Base-by-base conservation (phyloP, 345 rosid species). In the Populus deltoides region DNA sequence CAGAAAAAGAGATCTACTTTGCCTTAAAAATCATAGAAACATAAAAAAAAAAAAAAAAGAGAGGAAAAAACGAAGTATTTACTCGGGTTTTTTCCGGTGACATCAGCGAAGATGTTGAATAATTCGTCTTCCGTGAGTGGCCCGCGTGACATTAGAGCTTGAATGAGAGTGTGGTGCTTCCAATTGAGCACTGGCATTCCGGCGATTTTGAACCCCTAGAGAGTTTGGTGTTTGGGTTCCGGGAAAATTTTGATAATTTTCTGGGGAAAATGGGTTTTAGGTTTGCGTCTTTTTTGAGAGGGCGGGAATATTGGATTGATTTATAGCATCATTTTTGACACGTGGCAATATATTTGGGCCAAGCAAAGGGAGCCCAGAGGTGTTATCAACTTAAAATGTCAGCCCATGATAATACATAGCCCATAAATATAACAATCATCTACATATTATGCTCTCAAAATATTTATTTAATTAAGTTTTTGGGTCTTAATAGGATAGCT, bases 101-200 rank as follows among this genome's bases (percentile, higher is more conserved):
- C 84, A 81, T 83, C 90, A 24, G 83, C 69, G 91, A 91, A 96
- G 81, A 96, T 73, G 36, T 85, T 81, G 66, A 80, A 86, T 85
- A 93, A 90, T 17, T 93, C 98, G 72, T 76, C 80, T 83, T 88
- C 97, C 70, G 80, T 62, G 59, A 96, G 92, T 49, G 99, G 97
- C 66, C 99, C 99, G 66, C 98, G 92, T 6, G 90, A 81, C 77
- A 96, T 81, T 83, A 96, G 74, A 75, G 94, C 89, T 81, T 96
- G 99, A 79, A 96, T 85, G 70, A 96, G 91, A 55, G 92, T 79
- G 51, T 93, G 97, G 87, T 96, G 98, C 83, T 82, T 86, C 92
- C 92, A 92, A 71, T 66, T 86, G 39, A 93, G 82, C 74, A 83
- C 83, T 17, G 77, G 83, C 98, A 93, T 93, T 33, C 22, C 35